A percentile compares a stretch with the other conserved stretches of the same genome.
These are phyloP conservation scores for Mycena vulgaris DNA, from an alignment of 768 basidiomycete species.

Conservation along the genomic window DNA sequence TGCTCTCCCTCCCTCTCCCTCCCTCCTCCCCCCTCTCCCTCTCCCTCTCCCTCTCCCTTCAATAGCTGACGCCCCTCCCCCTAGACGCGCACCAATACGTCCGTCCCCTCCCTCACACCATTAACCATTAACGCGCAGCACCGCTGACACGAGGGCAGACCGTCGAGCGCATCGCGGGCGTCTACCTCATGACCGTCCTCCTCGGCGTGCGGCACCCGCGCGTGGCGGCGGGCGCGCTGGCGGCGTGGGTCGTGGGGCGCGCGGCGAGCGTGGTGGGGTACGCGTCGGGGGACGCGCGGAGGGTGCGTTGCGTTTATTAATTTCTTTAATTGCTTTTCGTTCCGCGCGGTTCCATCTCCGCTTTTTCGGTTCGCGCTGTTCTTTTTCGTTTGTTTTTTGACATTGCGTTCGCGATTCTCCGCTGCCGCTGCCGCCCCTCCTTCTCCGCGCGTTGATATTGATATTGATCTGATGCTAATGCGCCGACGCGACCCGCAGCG, in stretches of 20 bases:
- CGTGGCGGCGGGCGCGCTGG: constrained; percentile 58
- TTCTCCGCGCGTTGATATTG: too few relatives aligned
- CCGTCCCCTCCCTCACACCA: not conserved
- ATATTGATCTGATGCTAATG: not conserved
- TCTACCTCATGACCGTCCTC: constrained; percentile 51
- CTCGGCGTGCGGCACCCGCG: constrained; percentile 58
- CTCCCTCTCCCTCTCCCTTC: too few relatives aligned
- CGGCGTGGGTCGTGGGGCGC: constrained; percentile 56
- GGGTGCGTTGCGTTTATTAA: constrained; percentile 49
- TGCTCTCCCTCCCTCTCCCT: constrained; percentile 1
- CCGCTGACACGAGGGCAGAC: constrained; percentile 21
- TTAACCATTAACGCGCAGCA: not conserved
- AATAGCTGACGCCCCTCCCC: constrained; percentile 42
- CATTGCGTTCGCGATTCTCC: too few relatives aligned
- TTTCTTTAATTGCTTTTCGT: not conserved
- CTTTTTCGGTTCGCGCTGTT: too few relatives aligned
- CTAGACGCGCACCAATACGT: constrained; percentile 25
- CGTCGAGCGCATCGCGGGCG: constrained; percentile 22
- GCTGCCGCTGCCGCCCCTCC: too few relatives aligned
- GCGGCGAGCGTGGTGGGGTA: constrained; percentile 65
- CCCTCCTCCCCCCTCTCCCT: too few relatives aligned
- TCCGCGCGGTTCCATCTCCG: too few relatives aligned
- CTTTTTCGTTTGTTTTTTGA: too few relatives aligned
- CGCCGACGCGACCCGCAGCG: too few relatives aligned
- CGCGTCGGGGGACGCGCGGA: constrained; percentile 57